These are phyloP conservation scores for Cladosporium austrohemisphaericum DNA, from an alignment of 2,329 filamentous ascomycete genomes.

Conservation along the genomic window DNA sequence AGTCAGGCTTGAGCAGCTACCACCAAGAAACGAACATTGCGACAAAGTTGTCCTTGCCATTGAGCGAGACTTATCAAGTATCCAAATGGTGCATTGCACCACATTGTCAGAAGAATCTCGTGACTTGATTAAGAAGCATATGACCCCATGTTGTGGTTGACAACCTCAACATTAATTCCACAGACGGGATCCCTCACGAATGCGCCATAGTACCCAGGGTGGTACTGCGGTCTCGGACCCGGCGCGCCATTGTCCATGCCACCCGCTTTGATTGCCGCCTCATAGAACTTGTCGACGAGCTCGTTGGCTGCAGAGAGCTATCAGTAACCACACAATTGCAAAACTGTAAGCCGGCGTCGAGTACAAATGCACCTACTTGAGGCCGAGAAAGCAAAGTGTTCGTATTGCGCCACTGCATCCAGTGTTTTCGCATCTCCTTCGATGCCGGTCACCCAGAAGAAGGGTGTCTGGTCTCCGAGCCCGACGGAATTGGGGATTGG, in stretches of 20 bases:
- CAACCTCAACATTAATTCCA: slow-evolving; percentile 17
- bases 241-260: slow-evolving; percentile 18
- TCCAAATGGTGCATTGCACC: too few relatives aligned
- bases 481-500: slow-evolving; percentile 14
- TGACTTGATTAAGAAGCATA: too few relatives aligned
- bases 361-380: slow-evolving; percentile 5
- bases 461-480: slow-evolving; percentile 14
- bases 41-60: too few relatives aligned
- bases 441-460: slow-evolving; percentile 15
- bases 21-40: too few relatives aligned
- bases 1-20: too few relatives aligned
- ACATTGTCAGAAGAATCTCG: too few relatives aligned
- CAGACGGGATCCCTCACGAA: slow-evolving; percentile 16
- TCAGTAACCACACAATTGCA: not conserved
- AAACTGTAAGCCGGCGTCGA: not conserved
- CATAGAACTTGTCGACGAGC: slow-evolving; percentile 15
- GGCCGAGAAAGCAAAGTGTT: slow-evolving; percentile 14
- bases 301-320: not conserved
- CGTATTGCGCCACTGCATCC: slow-evolving; percentile 8
- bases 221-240: slow-evolving; percentile 14
- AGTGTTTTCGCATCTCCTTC: slow-evolving; percentile 4
- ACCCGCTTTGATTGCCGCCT: slow-evolving; percentile 14
- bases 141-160: slow-evolving; percentile 2
- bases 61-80: too few relatives aligned
- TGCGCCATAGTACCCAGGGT: slow-evolving; percentile 18